A percentile compares a stretch with the other conserved stretches of the same genome.
Conservation (phyloP, 2,329 filamentous ascomycete genomes). For the Colletotrichum eremochloae region DNA sequence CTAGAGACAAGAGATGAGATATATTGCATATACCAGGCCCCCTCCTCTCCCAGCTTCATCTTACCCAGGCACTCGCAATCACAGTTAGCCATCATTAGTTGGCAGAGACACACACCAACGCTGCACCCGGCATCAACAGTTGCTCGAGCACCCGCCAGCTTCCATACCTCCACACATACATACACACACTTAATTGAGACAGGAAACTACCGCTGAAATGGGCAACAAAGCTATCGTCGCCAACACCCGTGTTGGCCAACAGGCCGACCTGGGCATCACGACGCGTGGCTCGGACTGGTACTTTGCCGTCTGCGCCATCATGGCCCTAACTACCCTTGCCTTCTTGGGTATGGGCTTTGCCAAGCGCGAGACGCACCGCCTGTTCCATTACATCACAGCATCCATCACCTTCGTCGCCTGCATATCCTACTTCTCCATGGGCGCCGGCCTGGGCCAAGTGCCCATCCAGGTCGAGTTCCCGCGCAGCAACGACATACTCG, state of each 20-base stretch:
- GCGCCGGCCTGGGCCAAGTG: slow-evolving; percentile 73
- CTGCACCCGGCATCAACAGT: neutral
- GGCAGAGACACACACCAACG: neutral
- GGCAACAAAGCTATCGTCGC: slow-evolving; percentile 61
- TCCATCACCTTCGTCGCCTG: slow-evolving; percentile 69
- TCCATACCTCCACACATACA: neutral
- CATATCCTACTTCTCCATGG: slow-evolving; percentile 77
- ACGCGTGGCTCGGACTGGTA: slow-evolving; percentile 72
- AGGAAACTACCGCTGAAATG: slow-evolving; percentile 43
- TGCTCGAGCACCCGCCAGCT: no score
- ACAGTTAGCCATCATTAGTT: neutral
- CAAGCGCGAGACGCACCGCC: slow-evolving; percentile 67
- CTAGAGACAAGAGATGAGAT: slow-evolving; percentile 26
- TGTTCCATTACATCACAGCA: slow-evolving; percentile 76
- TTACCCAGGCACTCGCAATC: neutral
- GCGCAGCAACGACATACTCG: slow-evolving; percentile 49
- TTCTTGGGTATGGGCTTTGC: slow-evolving; percentile 66
- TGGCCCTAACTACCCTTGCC: slow-evolving; percentile 65
- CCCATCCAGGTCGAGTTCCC: slow-evolving; percentile 73
- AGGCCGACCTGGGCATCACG: slow-evolving; percentile 70
- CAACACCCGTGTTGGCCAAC: slow-evolving; percentile 62
- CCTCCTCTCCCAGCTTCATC: rapidly evolving
- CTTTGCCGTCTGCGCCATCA: slow-evolving; percentile 71
- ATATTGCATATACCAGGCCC: slow-evolving; percentile 20
- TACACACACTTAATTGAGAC: neutral